These are phyloP conservation scores for Colletotrichum sp. DNA, from an alignment of 2,329 filamentous ascomycete species.

Conservation along the genomic window DNA sequence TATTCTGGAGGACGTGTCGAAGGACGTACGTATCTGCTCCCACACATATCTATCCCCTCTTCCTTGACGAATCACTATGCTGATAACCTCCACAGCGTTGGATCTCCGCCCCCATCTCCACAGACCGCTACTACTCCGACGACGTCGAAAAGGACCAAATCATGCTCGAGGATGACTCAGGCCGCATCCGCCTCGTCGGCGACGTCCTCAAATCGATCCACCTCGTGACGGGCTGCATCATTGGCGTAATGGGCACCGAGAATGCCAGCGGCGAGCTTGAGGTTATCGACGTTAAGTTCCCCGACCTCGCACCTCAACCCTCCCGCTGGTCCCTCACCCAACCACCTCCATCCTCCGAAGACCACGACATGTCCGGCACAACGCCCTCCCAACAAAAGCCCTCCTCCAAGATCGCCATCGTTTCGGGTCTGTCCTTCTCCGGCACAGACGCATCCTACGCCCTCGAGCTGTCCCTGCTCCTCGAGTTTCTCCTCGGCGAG, in stretches of 20 bases:
- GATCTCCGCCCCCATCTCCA: conserved; percentile 81
- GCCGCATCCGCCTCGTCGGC: conserved; percentile 81
- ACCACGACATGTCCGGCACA: conserved; percentile 63
- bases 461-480: conserved; percentile 76
- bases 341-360: conserved; percentile 42
- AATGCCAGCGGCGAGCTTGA: conserved; percentile 92
- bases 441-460: conserved; percentile 75
- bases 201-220: conserved; percentile 69
- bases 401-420: conserved; percentile 73
- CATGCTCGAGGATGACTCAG: conserved; percentile 96
- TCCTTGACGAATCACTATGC: neutral
- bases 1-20: conserved; percentile 92
- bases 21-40: conserved; percentile 68
- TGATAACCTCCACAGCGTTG: conserved; percentile 67
- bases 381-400: conserved; percentile 26
- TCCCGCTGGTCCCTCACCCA: conserved; percentile 75
- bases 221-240: conserved; percentile 90
- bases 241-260: conserved; percentile 94
- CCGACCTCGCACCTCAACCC: conserved; percentile 84
- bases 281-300: conserved; percentile 86
- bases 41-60: neutral
- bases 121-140: conserved; percentile 76
- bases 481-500: conserved; percentile 90
- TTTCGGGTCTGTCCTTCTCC: conserved; percentile 87
- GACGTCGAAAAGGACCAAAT: conserved; percentile 64